Base-by-base conservation (phyloP, 163 green algal species). In the Dunaliella salina region DNA sequence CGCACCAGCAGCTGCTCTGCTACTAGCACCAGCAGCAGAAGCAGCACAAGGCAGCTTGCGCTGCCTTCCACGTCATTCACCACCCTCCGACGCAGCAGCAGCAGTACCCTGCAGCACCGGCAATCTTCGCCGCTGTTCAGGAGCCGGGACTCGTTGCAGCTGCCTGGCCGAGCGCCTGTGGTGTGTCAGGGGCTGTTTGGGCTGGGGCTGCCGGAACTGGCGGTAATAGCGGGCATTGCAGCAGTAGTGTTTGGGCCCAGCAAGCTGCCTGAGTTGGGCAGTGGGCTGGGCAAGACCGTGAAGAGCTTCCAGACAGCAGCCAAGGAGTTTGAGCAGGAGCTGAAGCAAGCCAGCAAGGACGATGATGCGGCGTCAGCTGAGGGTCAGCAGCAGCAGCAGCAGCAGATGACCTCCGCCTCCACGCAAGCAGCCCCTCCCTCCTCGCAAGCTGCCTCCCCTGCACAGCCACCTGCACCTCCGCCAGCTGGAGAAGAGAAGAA, bases 201-300 rank as follows among this genome's bases (percentile, higher is more conserved):
- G 24, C 93, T 99, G 17, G 97, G 97, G 45, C 84, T 98, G 11
- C 97, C 97, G 1, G 97, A 99, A 87, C 84, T 99, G 26, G 95
- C 95, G 13, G 97, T 99, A 0, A 98, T 99, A 84, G 96, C 94
- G 8, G 97, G 97, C 80, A 96, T 99, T 0, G 94, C 95, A 5
- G 94, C 94, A 0, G 87, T 99, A 33, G 92, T 99, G 18, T 99
- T 99, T 87, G 97, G 97, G 0, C 97, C 97, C 25, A 97, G 91
- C 90, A 98, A 99, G 88, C 93, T 99, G 40, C 97, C 97, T 11
- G 97, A 98, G 85, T 90, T 99, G 5, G 97, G 97, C 30, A 98
- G 98, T 89, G 93, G 91, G 25, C 90, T 98, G 0, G 96, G 96
- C 33, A 96, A 98, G 89, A 98, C 96, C 1, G 92, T 96, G 11